phyloP scores from a whole-genome alignment of 2,329 filamentous ascomycete genomes.

The Cladosporium sp. region DNA sequence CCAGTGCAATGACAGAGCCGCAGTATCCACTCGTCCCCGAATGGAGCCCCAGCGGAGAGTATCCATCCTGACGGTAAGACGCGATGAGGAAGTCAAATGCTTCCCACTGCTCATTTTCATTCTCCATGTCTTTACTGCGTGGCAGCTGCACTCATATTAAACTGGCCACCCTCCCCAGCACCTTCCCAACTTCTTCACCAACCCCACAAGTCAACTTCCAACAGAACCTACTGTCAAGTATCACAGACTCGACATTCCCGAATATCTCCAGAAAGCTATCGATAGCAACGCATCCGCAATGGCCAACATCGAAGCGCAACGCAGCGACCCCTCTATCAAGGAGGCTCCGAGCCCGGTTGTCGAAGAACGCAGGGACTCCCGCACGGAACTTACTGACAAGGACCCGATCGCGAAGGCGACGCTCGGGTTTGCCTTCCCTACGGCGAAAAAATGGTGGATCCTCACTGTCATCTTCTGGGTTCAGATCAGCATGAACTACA shows the following conservation, averaged over 20 bases:
- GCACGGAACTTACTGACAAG: conserved; percentile 2
- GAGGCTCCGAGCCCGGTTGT: not conserved
- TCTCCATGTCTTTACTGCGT: too few relatives aligned
- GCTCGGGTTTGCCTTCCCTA: conserved; percentile 41
- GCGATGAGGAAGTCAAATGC: too few relatives aligned
- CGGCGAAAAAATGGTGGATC: conserved; percentile 47
- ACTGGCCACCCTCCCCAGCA: not conserved
- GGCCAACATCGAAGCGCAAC: not conserved
- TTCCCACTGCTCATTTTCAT: too few relatives aligned
- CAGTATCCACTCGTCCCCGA: too few relatives aligned
- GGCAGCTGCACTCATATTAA: too few relatives aligned
- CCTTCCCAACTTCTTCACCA: not conserved
- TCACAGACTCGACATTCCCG: not conserved
- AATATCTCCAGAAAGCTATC: not conserved
- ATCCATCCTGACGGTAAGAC: too few relatives aligned
- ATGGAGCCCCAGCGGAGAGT: too few relatives aligned
- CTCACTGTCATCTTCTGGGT: conserved; percentile 47
- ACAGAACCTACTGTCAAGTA: too few relatives aligned
- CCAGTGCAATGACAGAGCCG: too few relatives aligned
- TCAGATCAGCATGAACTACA: conserved; percentile 51
- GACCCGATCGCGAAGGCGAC: conserved; percentile 10
- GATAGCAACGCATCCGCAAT: not conserved
- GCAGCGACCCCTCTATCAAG: not conserved
- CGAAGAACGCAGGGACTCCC: not conserved
- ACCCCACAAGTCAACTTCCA: not conserved